A percentile compares a stretch with the other conserved stretches of the same genome.
Evolutionary conservation across 2,329 filamentous ascomycete genomes (phyloP).

Genomic region (Acrocalymma vagum): DNA sequence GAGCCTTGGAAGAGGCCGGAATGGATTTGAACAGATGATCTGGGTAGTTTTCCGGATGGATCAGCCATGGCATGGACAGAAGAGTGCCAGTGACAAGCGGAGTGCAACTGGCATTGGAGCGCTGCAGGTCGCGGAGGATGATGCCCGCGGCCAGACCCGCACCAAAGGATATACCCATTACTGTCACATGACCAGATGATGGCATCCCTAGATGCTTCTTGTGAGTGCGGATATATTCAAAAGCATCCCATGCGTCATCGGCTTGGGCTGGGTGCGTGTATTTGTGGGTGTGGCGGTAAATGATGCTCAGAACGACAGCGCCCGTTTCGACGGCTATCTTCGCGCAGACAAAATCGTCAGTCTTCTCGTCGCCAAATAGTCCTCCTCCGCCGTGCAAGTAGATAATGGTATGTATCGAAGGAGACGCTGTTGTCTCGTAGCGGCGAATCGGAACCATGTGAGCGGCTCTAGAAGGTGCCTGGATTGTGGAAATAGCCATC

Average conservation of each 20-base stretch:
- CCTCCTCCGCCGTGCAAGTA: background rate
- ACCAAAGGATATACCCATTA: background rate
- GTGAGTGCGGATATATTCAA: conserved; percentile 2
- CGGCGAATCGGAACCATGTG: too few relatives aligned
- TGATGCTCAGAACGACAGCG: conserved; percentile 2
- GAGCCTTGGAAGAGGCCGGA: background rate
- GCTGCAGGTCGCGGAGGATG: background rate
- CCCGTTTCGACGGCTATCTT: background rate
- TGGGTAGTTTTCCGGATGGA: conserved; percentile 5
- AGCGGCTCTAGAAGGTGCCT: too few relatives aligned
- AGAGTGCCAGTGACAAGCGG: background rate
- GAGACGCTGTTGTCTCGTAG: too few relatives aligned
- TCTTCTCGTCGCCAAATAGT: conserved; percentile 2
- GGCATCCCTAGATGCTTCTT: background rate
- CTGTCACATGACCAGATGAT: background rate
- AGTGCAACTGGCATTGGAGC: background rate
- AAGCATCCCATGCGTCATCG: conserved; percentile 4
- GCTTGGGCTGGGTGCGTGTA: conserved; percentile 2
- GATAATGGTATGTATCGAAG: too few relatives aligned
- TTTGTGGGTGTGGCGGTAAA: conserved; percentile 6
- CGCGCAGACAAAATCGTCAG: conserved; percentile 4
- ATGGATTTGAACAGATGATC: conserved; percentile 1
- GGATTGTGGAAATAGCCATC: too few relatives aligned
- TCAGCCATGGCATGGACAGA: conserved; percentile 2
- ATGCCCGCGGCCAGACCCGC: background rate